Conservation (phyloP, 345 rosid species). For the Litchi chinensis region DNA sequence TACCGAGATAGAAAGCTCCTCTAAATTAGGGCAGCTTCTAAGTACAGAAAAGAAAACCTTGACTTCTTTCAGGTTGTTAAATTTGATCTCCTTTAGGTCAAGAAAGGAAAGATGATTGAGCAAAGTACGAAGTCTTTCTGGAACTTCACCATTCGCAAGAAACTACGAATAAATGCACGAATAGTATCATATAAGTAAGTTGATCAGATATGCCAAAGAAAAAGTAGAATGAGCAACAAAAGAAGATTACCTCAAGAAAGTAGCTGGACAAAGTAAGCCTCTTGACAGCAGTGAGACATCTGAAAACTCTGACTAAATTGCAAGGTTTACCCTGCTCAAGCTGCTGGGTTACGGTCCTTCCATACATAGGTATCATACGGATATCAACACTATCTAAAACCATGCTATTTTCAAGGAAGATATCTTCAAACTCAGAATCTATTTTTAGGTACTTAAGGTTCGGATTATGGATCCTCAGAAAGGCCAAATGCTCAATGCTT, state of each 20-base stretch:
- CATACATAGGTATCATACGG: slow-evolving; percentile 22
- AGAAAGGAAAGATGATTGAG: slow-evolving; percentile 21
- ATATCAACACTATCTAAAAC: slow-evolving; percentile 32
- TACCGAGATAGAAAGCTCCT: slow-evolving; percentile 31
- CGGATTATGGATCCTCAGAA: slow-evolving; percentile 29
- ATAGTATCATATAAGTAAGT: not conserved
- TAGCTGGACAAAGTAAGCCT: slow-evolving; percentile 29
- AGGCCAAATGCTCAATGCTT: slow-evolving; percentile 28
- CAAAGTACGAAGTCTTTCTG: slow-evolving; percentile 19
- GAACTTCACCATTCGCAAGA: slow-evolving; percentile 26
- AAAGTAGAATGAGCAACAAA: not conserved
- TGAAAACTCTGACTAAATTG: slow-evolving; percentile 31
- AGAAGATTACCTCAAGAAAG: slow-evolving; percentile 35
- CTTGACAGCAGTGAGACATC: slow-evolving; percentile 21
- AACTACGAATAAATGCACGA: slow-evolving; percentile 19
- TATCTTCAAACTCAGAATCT: slow-evolving; percentile 31
- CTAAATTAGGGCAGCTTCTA: slow-evolving; percentile 34
- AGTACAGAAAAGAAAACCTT: slow-evolving; percentile 20
- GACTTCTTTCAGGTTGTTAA: slow-evolving; percentile 21
- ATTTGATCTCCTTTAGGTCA: slow-evolving; percentile 25
- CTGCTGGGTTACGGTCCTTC: not conserved
- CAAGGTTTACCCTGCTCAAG: slow-evolving; percentile 19
- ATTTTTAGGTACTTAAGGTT: slow-evolving; percentile 38
- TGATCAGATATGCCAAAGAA: not conserved
- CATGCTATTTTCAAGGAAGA: slow-evolving; percentile 26